phyloP scores from a whole-genome alignment of 2,329 filamentous ascomycete genomes.

The Emergomyces africanus region DNA sequence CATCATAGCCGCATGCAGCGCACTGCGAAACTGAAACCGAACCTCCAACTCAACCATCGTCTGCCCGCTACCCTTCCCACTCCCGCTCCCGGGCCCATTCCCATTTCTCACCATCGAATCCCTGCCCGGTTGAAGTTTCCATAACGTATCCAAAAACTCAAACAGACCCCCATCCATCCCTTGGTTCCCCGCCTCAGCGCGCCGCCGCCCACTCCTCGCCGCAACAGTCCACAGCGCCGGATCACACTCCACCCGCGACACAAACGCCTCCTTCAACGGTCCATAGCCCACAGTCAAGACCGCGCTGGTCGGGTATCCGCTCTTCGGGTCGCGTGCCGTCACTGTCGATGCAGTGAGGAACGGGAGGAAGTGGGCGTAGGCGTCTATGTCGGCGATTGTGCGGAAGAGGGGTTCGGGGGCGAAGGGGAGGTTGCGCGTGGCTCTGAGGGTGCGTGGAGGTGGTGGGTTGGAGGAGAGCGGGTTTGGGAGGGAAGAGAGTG shows the following conservation, averaged over 20 bases:
- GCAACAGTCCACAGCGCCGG: conserved; percentile 56
- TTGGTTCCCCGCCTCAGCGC: conserved; percentile 16
- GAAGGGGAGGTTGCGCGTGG: conserved; percentile 66
- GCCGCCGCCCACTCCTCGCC: conserved; percentile 40
- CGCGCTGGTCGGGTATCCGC: conserved; percentile 52
- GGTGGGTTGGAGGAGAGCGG: conserved; percentile 14
- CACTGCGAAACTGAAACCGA: conserved; percentile 74
- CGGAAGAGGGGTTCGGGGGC: conserved; percentile 57
- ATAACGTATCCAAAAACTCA: conserved; percentile 32
- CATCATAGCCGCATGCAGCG: conserved; percentile 74
- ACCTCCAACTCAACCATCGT: conserved; percentile 68
- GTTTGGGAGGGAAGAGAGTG: conserved; percentile 8
- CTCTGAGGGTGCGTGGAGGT: conserved; percentile 54
- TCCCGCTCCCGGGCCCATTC: conserved; percentile 11
- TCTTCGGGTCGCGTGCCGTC: conserved; percentile 52
- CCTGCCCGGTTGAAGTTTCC: conserved; percentile 30
- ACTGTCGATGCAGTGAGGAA: conserved; percentile 72
- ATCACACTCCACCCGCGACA: conserved; percentile 64
- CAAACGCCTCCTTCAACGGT: conserved; percentile 71
- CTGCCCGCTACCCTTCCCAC: conserved; percentile 24
- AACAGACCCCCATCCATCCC: conserved; percentile 53
- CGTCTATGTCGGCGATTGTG: conserved; percentile 77
- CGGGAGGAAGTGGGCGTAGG: conserved; percentile 78
- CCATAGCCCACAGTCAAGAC: conserved; percentile 78
- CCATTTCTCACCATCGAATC: conserved; percentile 2